Percentiles rank a stretch among this genome's conserved stretches.
Conservation (phyloP, 805 yeast species). For the Pichia kluyveri region DNA sequence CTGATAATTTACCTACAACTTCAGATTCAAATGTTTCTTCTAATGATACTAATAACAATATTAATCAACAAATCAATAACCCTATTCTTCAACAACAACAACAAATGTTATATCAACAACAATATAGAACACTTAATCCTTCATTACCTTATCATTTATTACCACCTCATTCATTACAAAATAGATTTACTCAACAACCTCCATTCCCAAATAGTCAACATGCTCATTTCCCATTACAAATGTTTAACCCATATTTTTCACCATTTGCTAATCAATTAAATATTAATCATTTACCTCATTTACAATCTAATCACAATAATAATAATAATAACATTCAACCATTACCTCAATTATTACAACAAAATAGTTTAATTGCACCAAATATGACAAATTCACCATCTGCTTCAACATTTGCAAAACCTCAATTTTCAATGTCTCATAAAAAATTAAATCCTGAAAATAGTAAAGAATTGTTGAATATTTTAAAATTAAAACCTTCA, state of each 20-base stretch:
- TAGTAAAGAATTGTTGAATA: slow-evolving; percentile 25
- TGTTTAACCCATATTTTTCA: slow-evolving; percentile 18
- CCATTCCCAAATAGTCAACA: slow-evolving; percentile 8
- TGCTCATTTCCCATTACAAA: slow-evolving; percentile 18
- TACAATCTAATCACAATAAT: neutral
- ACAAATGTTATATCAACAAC: slow-evolving; percentile 9
- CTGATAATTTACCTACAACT: neutral
- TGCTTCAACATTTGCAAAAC: slow-evolving; percentile 25
- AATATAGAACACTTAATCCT: neutral
- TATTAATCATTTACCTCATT: neutral
- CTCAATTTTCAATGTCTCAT: slow-evolving; percentile 20
- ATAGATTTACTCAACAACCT: slow-evolving; percentile 6
- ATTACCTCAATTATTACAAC: neutral
- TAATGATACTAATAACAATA: neutral
- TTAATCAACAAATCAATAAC: neutral
- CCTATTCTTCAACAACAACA: neutral
- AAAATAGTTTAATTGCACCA: slow-evolving; percentile 2
- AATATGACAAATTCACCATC: slow-evolving; percentile 19
- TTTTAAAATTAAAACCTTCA: slow-evolving; percentile 16
- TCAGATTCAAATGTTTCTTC: neutral
- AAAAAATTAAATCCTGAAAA: slow-evolving; percentile 25
- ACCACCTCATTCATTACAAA: slow-evolving; percentile 9
- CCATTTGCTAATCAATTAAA: neutral
- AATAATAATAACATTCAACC: slow-evolving; percentile 2
- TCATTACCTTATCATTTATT: neutral